A percentile compares a stretch with the other conserved stretches of the same genome.
These are phyloP conservation scores for Wilhelminamyces savonicus DNA, from an alignment of 805 yeast species.

Conservation along the genomic window DNA sequence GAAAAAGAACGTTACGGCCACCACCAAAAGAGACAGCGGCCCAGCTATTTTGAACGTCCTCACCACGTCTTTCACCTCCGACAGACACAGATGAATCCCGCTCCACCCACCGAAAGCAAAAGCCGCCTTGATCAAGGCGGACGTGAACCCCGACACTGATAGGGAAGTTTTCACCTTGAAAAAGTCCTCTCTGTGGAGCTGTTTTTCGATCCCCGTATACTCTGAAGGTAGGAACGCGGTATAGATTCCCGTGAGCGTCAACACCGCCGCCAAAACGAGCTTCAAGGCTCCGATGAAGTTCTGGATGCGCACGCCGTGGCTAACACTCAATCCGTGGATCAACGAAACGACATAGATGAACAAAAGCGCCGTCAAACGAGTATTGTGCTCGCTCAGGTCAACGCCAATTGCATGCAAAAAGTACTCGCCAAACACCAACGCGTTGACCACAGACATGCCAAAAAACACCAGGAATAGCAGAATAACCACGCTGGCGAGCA, in stretches of 20 bases:
- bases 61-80: constrained; percentile 55
- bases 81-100: constrained; percentile 52
- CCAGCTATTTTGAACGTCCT: constrained; percentile 57
- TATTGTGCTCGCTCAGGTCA: constrained; percentile 29
- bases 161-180: constrained; percentile 26
- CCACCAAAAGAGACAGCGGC: constrained; percentile 43
- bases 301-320: constrained; percentile 54
- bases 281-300: constrained; percentile 60
- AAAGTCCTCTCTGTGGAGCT: constrained; percentile 27
- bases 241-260: constrained; percentile 55
- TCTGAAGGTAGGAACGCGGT: constrained; percentile 45
- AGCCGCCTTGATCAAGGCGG: constrained; percentile 52
- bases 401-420: constrained; percentile 40
- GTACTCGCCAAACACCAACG: constrained; percentile 60
- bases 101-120: constrained; percentile 64
- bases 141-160: constrained; percentile 41
- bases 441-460: constrained; percentile 50
- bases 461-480: constrained; percentile 45
- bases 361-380: constrained; percentile 26
- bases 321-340: constrained; percentile 55
- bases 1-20: constrained; percentile 43
- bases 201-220: constrained; percentile 38
- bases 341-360: constrained; percentile 22
- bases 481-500: constrained; percentile 47
- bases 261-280: constrained; percentile 44